These are phyloP conservation scores for Fomes fomentarius DNA, from an alignment of 1,284 basidiomycete species.

Conservation along the genomic window DNA sequence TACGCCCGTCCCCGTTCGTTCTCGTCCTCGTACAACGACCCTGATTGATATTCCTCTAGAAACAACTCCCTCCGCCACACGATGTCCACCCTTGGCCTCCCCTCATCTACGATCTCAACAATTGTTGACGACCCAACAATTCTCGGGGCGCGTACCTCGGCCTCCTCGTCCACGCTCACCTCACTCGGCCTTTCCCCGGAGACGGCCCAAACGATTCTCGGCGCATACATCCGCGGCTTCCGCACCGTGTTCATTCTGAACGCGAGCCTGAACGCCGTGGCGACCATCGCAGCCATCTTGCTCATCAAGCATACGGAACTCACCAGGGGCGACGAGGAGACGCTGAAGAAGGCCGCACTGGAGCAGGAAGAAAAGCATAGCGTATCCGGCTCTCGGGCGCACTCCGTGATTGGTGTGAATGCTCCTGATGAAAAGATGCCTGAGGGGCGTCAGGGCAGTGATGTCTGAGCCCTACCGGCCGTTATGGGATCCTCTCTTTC, in stretches of 20 bases:
- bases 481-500: too few species aligned
- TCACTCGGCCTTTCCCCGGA: constrained; percentile 40
- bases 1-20: constrained; percentile 32
- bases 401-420: too few species aligned
- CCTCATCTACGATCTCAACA: constrained; percentile 38
- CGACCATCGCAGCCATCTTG: constrained; percentile 51
- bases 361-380: constrained; percentile 9
- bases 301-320: constrained; percentile 65
- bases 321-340: constrained; percentile 56
- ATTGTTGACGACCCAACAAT: constrained; percentile 55
- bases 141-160: constrained; percentile 40
- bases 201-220: constrained; percentile 46
- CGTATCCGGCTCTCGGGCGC: too few species aligned
- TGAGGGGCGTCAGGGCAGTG: too few species aligned
- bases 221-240: constrained; percentile 62
- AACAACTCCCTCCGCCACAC: constrained; percentile 56
- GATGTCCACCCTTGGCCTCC: constrained; percentile 42
- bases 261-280: constrained; percentile 47
- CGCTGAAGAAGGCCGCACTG: constrained; percentile 39
- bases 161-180: constrained; percentile 32
- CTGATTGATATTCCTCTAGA: constrained; percentile 32
- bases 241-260: constrained; percentile 60
- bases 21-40: not conserved
- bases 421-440: too few species aligned
- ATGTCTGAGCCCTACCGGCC: too few species aligned